Conservation (phyloP, 495 filamentous ascomycete genomes). For the Daldinia grandis region DNA sequence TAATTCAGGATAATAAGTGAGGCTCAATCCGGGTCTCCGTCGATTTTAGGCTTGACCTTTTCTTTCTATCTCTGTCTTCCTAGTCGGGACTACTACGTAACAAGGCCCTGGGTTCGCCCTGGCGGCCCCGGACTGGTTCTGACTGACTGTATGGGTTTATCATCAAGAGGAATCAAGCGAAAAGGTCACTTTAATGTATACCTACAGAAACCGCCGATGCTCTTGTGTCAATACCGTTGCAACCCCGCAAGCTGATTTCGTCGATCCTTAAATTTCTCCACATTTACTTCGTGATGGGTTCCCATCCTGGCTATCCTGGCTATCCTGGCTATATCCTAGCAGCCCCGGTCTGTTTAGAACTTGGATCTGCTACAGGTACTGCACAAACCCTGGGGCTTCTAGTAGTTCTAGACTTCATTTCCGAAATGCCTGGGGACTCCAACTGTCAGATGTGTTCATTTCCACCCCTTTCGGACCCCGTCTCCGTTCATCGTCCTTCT, state of each 20-base stretch:
- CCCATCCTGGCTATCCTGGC: conserved; percentile 10
- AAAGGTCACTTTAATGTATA: conserved; percentile 33
- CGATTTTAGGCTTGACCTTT: conserved; percentile 36
- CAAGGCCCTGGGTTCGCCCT: conserved; percentile 1
- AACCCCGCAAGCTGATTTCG: conserved; percentile 36
- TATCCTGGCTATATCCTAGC: background rate
- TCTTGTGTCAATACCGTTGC: conserved; percentile 10
- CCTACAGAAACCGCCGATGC: conserved; percentile 29
- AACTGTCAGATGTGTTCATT: conserved; percentile 19
- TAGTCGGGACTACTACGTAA: conserved; percentile 28
- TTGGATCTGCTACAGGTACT: conserved; percentile 23
- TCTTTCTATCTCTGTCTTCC: conserved; percentile 22
- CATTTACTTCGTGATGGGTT: conserved; percentile 24
- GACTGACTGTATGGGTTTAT: conserved; percentile 4
- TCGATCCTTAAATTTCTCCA: conserved; percentile 35
- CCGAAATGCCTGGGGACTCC: conserved; percentile 16
- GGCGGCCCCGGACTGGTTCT: background rate
- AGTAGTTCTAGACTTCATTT: conserved; percentile 39
- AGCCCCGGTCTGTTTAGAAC: conserved; percentile 2
- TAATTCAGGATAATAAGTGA: conserved; percentile 41
- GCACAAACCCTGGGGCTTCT: conserved; percentile 18
- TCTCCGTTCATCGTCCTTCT: conserved; percentile 33
- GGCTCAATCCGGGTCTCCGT: conserved; percentile 30
- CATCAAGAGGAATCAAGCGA: conserved; percentile 20
- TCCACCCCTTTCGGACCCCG: conserved; percentile 33